phyloP scores from a whole-genome alignment of 805 yeast species.

The Candida succiphila region DNA sequence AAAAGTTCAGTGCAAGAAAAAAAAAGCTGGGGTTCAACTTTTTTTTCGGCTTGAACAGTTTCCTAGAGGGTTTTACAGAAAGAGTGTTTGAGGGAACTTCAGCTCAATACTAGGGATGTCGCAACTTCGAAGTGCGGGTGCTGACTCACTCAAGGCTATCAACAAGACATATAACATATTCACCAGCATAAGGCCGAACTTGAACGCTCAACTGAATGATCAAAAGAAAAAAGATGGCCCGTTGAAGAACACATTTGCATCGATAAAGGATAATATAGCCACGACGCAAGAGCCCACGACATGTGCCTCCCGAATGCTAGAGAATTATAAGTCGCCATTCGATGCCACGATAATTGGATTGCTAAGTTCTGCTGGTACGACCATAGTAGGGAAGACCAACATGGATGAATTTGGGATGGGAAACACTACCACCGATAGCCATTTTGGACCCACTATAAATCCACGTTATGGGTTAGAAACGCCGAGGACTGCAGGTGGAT shows the following conservation, averaged over 20 bases:
- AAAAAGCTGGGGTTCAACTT: no score
- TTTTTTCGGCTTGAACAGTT: no score
- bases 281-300: conserved; percentile 61
- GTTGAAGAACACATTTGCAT: conserved; percentile 27
- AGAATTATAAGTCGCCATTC: conserved; percentile 61
- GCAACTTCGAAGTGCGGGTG: no score
- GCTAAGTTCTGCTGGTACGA: conserved; percentile 42
- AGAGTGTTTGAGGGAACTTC: no score
- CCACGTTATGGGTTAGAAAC: conserved; percentile 25
- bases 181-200: conserved; percentile 23
- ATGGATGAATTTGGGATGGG: conserved; percentile 99
- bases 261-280: conserved; percentile 75
- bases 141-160: not conserved
- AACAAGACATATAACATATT: conserved; percentile 23
- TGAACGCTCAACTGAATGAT: no score
- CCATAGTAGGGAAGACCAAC: conserved; percentile 70
- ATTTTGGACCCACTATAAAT: conserved; percentile 49
- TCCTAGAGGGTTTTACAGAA: no score
- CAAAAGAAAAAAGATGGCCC: conserved; percentile 4
- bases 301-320: conserved; percentile 62
- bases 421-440: conserved; percentile 47
- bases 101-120: no score
- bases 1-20: no score
- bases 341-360: conserved; percentile 63
- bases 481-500: conserved; percentile 66